Conservation (phyloP, 1,284 basidiomycete species). For the Hemileia vastatrix region DNA sequence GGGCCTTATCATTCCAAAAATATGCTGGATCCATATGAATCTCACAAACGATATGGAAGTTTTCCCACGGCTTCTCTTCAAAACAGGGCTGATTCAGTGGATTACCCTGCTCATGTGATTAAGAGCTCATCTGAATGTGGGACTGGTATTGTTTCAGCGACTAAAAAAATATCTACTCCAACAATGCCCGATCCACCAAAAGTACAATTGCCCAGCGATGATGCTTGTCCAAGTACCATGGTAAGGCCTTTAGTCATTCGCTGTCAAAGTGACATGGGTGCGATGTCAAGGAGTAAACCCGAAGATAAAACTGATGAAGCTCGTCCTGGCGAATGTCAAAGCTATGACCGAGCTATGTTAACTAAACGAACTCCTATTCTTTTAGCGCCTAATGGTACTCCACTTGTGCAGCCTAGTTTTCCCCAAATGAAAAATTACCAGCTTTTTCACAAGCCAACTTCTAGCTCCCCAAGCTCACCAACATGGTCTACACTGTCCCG, state of each 20-base stretch:
- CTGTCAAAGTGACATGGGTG: too few relatives aligned
- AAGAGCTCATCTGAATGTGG: too few relatives aligned
- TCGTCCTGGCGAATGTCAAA: too few relatives aligned
- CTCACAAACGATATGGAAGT: background rate
- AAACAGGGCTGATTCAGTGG: too few relatives aligned
- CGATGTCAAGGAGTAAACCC: background rate
- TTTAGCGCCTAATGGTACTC: slow-evolving; percentile 5
- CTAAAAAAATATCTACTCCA: too few relatives aligned
- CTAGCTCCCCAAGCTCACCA: background rate
- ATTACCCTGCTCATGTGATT: too few relatives aligned
- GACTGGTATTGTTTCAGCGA: too few relatives aligned
- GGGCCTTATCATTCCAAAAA: background rate
- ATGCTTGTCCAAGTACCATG: background rate
- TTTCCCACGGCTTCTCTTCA: too few relatives aligned
- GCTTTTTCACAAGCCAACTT: background rate
- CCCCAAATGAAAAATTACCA: background rate
- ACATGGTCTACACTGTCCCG: background rate
- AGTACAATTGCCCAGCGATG: background rate
- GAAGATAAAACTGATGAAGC: background rate
- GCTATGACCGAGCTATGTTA: background rate
- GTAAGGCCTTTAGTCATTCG: background rate
- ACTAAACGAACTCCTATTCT: slow-evolving; percentile 1
- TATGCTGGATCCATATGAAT: background rate
- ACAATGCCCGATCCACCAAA: background rate
- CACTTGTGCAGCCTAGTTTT: slow-evolving; percentile 7